A percentile compares a stretch with the other conserved stretches of the same genome.
Evolutionary conservation across 2,329 filamentous ascomycete genomes (phyloP).

Genomic region (Dothideomycetes sp.): DNA sequence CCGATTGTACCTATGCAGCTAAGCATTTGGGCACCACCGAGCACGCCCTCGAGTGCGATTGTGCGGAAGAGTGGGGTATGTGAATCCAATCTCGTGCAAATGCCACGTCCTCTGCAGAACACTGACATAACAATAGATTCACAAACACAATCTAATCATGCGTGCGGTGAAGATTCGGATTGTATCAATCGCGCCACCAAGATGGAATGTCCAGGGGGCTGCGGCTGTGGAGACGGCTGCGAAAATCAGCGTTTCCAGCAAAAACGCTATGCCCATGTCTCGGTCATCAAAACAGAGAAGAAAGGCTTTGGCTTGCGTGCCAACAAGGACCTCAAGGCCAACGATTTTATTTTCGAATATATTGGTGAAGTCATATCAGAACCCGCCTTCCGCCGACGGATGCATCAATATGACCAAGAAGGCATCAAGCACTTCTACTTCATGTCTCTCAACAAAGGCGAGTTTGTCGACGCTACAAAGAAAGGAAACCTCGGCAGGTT

Average conservation of each 20-base stretch:
- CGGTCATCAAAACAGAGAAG: constrained; percentile 95
- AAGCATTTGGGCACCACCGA: constrained; percentile 88
- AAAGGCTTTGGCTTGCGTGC: constrained; percentile 90
- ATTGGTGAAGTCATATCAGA: constrained; percentile 98
- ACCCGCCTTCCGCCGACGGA: constrained; percentile 75
- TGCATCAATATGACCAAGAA: constrained; percentile 87
- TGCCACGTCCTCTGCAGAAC: constrained; percentile 3
- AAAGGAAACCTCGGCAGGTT: constrained; percentile 93
- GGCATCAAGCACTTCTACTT: constrained; percentile 99
- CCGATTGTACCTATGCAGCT: constrained; percentile 80
- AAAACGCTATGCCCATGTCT: constrained; percentile 80
- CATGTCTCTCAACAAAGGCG: constrained; percentile 93
- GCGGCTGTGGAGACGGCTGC: constrained; percentile 78
- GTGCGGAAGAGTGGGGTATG: constrained; percentile 90
- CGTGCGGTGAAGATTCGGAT: constrained; percentile 91
- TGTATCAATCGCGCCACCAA: constrained; percentile 98
- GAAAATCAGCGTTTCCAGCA: constrained; percentile 93
- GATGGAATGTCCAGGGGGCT: constrained; percentile 86
- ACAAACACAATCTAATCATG: constrained; percentile 54
- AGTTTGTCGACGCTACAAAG: constrained; percentile 96
- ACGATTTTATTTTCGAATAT: constrained; percentile 97
- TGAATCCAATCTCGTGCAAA: constrained; percentile 15
- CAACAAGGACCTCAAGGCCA: constrained; percentile 63
- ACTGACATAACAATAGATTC: constrained; percentile 39
- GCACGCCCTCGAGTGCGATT: constrained; percentile 91